phyloP scores from a whole-genome alignment of 2,329 filamentous ascomycete genomes.

The Aspergillus fructus region DNA sequence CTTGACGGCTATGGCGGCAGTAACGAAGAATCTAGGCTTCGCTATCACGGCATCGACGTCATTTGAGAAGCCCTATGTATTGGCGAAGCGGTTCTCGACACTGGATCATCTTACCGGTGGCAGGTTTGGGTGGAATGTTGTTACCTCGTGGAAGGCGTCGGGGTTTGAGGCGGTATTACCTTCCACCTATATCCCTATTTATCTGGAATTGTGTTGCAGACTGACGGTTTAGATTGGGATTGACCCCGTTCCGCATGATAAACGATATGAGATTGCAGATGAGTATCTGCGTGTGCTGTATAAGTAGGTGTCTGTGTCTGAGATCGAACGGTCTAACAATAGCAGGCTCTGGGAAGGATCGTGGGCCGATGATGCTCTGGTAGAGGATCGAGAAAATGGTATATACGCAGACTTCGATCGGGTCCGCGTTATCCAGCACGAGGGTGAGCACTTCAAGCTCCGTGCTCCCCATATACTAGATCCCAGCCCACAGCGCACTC shows the following conservation, averaged over 20 bases:
- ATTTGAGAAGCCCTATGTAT: slow-evolving; percentile 61
- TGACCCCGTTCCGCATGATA: slow-evolving; percentile 55
- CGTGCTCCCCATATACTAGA: slow-evolving; percentile 51
- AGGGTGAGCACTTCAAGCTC: slow-evolving; percentile 55
- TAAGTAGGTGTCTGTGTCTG: slow-evolving; percentile 44
- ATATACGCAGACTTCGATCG: slow-evolving; percentile 59
- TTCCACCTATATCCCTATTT: no score
- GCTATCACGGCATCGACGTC: slow-evolving; percentile 64
- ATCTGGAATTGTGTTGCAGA: slow-evolving; percentile 29
- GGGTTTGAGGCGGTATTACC: slow-evolving; percentile 58
- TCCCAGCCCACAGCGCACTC: slow-evolving; percentile 58
- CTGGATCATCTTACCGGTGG: slow-evolving; percentile 63
- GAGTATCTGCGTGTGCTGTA: slow-evolving; percentile 63
- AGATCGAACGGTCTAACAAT: not conserved
- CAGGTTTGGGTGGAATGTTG: slow-evolving; percentile 66
- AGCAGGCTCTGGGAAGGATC: slow-evolving; percentile 54
- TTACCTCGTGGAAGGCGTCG: slow-evolving; percentile 63
- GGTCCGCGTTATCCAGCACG: slow-evolving; percentile 56
- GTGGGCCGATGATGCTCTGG: slow-evolving; percentile 59
- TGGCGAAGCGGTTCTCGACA: slow-evolving; percentile 63
- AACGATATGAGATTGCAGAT: slow-evolving; percentile 61
- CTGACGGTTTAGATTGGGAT: slow-evolving; percentile 45
- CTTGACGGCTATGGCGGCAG: slow-evolving; percentile 65
- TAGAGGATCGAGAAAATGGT: slow-evolving; percentile 53
- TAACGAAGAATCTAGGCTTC: slow-evolving; percentile 63